A percentile compares a stretch with the other conserved stretches of the same genome.
These are phyloP conservation scores for Bisporella sp. DNA, from an alignment of 2,329 filamentous ascomycete genomes.

Conservation along the genomic window DNA sequence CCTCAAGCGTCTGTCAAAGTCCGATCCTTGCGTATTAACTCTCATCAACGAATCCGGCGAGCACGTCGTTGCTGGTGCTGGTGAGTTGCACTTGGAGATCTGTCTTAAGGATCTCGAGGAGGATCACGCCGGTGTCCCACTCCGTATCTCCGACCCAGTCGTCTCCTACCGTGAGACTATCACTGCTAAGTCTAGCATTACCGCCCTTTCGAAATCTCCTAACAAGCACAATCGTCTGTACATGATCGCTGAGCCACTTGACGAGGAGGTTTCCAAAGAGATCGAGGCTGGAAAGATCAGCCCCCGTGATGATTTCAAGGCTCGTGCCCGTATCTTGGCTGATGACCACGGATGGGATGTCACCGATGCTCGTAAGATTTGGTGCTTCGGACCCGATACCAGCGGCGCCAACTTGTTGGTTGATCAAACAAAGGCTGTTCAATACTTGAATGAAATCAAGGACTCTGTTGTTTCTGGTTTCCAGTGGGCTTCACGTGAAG, in stretches of 20 bases:
- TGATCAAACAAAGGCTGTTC: constrained; percentile 99
- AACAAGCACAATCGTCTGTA: constrained; percentile 99
- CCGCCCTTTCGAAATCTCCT: constrained; percentile 97
- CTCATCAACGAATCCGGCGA: constrained; percentile 87
- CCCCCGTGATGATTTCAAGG: constrained; percentile 98
- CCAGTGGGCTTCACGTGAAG: constrained; percentile 98
- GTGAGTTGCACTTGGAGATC: constrained; percentile 99
- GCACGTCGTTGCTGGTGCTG: constrained; percentile 97
- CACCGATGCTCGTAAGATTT: constrained; percentile 99
- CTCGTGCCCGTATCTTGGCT: constrained; percentile 88
- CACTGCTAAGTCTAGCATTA: constrained; percentile 76
- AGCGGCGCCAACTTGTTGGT: constrained; percentile 96
- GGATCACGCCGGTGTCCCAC: constrained; percentile 97
- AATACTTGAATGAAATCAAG: constrained; percentile 99
- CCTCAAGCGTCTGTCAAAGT: constrained; percentile 99
- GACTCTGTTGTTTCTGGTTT: constrained; percentile 99
- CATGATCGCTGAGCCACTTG: constrained; percentile 83
- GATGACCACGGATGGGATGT: constrained; percentile 99
- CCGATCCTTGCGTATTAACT: constrained; percentile 95
- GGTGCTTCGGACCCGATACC: constrained; percentile 98
- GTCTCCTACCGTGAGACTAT: constrained; percentile 99
- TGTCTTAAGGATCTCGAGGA: constrained; percentile 99
- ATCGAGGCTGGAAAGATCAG: constrained; percentile 90
- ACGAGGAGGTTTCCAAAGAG: constrained; percentile 82
- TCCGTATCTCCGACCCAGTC: constrained; percentile 96